phyloP scores from a whole-genome alignment of 1,139 yeast species.

The Suhomyces anneliseae region DNA sequence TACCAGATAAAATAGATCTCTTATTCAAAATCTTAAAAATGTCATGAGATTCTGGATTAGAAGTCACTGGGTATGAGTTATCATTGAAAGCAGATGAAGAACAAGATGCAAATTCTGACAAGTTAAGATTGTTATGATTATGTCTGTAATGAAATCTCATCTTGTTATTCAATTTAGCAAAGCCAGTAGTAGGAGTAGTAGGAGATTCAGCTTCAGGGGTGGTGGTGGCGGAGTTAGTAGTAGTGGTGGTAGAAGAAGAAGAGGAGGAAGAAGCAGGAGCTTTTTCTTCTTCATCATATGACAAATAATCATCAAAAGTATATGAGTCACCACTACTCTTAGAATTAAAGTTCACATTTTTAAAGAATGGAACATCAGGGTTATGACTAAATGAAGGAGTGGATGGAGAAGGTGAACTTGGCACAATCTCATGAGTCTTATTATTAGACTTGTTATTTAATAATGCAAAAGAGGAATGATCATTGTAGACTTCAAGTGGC shows the following conservation, averaged over 20 bases:
- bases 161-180: slow-evolving; percentile 19
- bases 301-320: slow-evolving; percentile 41
- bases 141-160: slow-evolving; percentile 47
- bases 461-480: slow-evolving; percentile 36
- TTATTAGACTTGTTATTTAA: slow-evolving; percentile 22
- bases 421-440: slow-evolving; percentile 6
- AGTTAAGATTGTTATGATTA: slow-evolving; percentile 44
- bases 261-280: background rate
- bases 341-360: slow-evolving; percentile 39
- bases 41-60: slow-evolving; percentile 21
- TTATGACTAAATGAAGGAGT: slow-evolving; percentile 9
- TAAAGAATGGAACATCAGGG: slow-evolving; percentile 39
- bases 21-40: slow-evolving; percentile 41
- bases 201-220: background rate
- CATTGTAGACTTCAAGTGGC: slow-evolving; percentile 31
- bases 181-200: slow-evolving; percentile 1
- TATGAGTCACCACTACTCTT: slow-evolving; percentile 21
- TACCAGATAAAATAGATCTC: slow-evolving; percentile 48
- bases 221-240: background rate
- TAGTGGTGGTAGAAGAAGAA: background rate
- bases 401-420: slow-evolving; percentile 11
- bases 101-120: slow-evolving; percentile 17
- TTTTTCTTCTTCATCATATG: slow-evolving; percentile 16
- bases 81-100: slow-evolving; percentile 6
- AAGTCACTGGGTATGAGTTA: slow-evolving; percentile 2